Percentiles rank a stretch among this genome's conserved stretches.
Conservation (phyloP, 2,329 filamentous ascomycete genomes). For the Alternaria arbusti region DNA sequence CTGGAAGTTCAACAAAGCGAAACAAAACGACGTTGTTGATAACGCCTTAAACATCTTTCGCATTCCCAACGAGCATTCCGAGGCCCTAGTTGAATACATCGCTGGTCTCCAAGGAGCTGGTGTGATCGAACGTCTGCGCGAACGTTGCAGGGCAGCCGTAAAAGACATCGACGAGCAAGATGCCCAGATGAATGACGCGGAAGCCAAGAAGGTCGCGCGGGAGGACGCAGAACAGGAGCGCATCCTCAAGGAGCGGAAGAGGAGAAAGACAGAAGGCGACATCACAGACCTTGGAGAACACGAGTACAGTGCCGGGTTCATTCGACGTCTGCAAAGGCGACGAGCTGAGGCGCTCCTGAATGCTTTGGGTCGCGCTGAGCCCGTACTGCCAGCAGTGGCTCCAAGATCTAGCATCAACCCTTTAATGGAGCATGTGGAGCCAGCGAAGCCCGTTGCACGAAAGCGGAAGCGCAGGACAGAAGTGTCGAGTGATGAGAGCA, state of each 20-base stretch:
- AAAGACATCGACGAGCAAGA: conserved; percentile 56
- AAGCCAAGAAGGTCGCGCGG: conserved; percentile 45
- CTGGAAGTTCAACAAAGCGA: conserved; percentile 98
- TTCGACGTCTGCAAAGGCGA: conserved; percentile 43
- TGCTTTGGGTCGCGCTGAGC: conserved; percentile 36
- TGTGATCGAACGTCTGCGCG: conserved; percentile 68
- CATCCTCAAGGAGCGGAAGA: conserved; percentile 39
- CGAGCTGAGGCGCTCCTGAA: conserved; percentile 41
- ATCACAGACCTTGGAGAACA: conserved; percentile 33
- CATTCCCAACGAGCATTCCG: conserved; percentile 73
- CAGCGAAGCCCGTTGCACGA: conserved; percentile 19
- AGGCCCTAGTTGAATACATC: conserved; percentile 77
- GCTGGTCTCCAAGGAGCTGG: conserved; percentile 77
- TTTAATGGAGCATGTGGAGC: conserved; percentile 19
- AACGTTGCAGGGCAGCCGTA: conserved; percentile 69
- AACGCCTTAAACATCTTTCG: conserved; percentile 75
- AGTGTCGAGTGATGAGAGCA: conserved; percentile 42
- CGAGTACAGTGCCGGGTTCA: conserved; percentile 35
- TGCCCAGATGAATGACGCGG: conserved; percentile 44
- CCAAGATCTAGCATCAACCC: conserved; percentile 24
- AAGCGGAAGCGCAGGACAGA: conserved; percentile 39
- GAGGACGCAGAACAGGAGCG: conserved; percentile 46
- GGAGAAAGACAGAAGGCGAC: conserved; percentile 39
- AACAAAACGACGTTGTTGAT: conserved; percentile 84
- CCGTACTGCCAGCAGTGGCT: conserved; percentile 22